Percentiles rank a stretch among this genome's conserved stretches.
Conservation (phyloP, 2,329 filamentous ascomycete species). For the Plectosphaerella cucumerina region DNA sequence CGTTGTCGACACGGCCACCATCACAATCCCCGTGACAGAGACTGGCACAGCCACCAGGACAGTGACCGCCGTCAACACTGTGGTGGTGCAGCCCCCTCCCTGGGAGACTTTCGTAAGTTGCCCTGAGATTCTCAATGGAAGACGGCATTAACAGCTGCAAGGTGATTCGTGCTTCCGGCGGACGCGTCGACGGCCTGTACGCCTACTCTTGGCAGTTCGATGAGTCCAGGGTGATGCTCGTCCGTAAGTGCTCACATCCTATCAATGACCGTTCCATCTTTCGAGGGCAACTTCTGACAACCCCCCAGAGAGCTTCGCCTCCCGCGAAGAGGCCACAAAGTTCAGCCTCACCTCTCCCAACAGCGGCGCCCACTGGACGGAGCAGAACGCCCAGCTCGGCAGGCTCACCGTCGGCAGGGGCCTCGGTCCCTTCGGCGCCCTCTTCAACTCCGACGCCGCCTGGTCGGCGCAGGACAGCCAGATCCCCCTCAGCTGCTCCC, state of each 20-base stretch:
- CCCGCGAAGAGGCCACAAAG: background rate
- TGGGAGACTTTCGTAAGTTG: background rate
- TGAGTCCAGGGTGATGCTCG: background rate
- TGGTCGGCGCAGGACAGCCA: background rate
- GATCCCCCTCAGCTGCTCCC: background rate
- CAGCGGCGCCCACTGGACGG: background rate
- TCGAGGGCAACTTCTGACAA: background rate
- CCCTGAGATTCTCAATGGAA: constrained; percentile 49
- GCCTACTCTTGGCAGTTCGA: constrained; percentile 1
- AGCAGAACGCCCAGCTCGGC: background rate
- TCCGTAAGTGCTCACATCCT: background rate
- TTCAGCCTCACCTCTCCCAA: background rate
- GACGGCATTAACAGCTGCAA: background rate
- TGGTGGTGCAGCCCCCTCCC: background rate
- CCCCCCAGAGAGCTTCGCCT: background rate
- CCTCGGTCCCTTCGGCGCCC: background rate
- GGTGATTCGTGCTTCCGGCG: background rate
- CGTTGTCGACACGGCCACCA: constrained; percentile 3
- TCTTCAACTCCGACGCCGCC: background rate
- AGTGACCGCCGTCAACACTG: constrained; percentile 2
- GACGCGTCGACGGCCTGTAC: background rate
- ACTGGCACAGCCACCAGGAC: constrained; percentile 2
- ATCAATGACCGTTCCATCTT: background rate
- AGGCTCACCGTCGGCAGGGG: background rate
- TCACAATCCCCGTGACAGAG: constrained; percentile 1